Evolutionary conservation across 768 basidiomycete genomes (phyloP), one percentile per base, ranked within the genome.

Genomic region (Candolleomyces eurysporus): DNA sequence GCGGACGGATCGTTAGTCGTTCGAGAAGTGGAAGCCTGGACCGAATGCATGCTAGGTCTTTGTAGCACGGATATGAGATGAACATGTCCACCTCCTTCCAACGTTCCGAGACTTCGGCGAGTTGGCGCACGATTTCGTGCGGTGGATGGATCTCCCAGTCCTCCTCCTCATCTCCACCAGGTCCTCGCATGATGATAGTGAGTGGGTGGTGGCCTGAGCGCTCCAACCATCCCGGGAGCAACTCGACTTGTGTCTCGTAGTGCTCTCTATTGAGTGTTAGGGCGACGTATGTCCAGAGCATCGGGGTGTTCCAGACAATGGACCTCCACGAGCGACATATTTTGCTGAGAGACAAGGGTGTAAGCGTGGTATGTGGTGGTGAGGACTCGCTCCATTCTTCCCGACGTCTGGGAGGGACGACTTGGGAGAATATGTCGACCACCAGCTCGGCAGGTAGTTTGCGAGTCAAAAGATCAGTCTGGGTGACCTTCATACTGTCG

Each of bases 61-160:
- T 19, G 58, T 59, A 59, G 58, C 58, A 59, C 9, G 48, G 51
- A 26, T 53, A 10, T 19, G 48, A 49, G 39, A 60, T 16, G 42
- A 53, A 60, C 13, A 61, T 54, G 40, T 61, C 39, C 19, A 48
- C 45, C 6, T 32, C 21, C 19, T 26, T 43, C 51, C 59, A 61
- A 14, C 59, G 16, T 32, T 6, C 30, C 11, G 51, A 43, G 9
- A 55, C 50, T 14, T 36, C 17, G 4, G 59, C 51, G n/a, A 61
- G 53, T 22, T 17, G 39, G 6, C 17, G 5, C n/a, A 54, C 6
- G 30, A 61, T 22, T 21, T 61, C 50, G 21, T 21, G 19, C 13
- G 59, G 59, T 46, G 59, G 40, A 31, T 61, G 31, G n/a, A 48
- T 19, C 42, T 61, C 59, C 59, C 51, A 55, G 26, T 30, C 32